Evolutionary conservation across 75 land plant genomes (phyloP).

Genomic region (Cunninghamia lanceolata): DNA sequence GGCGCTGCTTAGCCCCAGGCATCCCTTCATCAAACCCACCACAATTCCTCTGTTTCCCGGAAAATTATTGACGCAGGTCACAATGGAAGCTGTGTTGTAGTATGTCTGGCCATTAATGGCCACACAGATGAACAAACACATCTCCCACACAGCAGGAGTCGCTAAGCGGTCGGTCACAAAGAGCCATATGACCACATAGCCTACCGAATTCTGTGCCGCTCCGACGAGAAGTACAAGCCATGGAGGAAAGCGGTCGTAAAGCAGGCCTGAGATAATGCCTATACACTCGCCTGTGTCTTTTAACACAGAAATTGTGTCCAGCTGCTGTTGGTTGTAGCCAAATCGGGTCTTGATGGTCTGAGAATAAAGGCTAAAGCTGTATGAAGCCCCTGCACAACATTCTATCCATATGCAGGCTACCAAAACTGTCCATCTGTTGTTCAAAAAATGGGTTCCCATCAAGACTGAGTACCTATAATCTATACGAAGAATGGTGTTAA

Average conservation of each 20-base stretch:
- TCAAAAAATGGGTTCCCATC: background rate
- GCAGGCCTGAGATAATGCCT: slow-evolving; percentile 26
- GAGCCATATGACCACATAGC: slow-evolving; percentile 28
- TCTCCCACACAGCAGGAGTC: slow-evolving; percentile 19
- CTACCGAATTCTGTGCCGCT: slow-evolving; percentile 5
- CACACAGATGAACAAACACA: background rate
- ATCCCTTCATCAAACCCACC: slow-evolving; percentile 30
- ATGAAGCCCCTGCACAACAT: slow-evolving; percentile 18
- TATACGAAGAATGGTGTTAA: too few relatives aligned
- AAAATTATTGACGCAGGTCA: slow-evolving; percentile 29
- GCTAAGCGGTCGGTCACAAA: slow-evolving; percentile 4
- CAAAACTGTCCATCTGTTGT: slow-evolving; percentile 28
- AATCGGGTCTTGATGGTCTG: slow-evolving; percentile 20
- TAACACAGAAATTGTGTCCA: slow-evolving; percentile 23
- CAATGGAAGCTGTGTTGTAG: slow-evolving; percentile 26
- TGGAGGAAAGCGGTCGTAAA: slow-evolving; percentile 22
- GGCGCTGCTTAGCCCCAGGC: background rate
- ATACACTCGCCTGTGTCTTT: slow-evolving; percentile 29
- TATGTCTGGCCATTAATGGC: slow-evolving; percentile 22
- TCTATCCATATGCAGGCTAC: slow-evolving; percentile 7
- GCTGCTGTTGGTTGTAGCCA: slow-evolving; percentile 18
- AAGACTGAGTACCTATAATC: too few relatives aligned
- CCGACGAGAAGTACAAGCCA: slow-evolving; percentile 29
- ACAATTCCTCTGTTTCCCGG: slow-evolving; percentile 25
- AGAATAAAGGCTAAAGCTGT: slow-evolving; percentile 37